Evolutionary conservation across 192 early-diverging fungal genomes (phyloP).

Genomic region (Paraglomus brasilianum): DNA sequence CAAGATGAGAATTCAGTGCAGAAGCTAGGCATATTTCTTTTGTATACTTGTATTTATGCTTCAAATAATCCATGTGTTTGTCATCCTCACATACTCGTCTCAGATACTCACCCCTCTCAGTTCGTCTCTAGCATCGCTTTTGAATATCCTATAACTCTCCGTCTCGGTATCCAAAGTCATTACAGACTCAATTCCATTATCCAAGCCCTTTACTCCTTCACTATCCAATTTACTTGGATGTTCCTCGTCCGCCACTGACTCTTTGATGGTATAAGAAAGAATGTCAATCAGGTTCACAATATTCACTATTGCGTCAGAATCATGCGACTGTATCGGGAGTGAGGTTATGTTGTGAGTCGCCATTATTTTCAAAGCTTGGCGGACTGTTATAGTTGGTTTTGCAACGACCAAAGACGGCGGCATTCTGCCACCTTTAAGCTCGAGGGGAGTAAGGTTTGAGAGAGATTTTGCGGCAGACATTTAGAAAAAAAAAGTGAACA

Average conservation of each 20-base stretch:
- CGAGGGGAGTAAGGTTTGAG: conserved; percentile 27
- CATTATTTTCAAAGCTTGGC: conserved; percentile 48
- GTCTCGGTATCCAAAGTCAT: conserved; percentile 43
- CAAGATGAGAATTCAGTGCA: background rate
- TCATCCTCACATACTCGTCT: background rate
- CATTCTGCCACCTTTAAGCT: conserved; percentile 28
- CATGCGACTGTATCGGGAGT: conserved; percentile 55
- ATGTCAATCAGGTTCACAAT: conserved; percentile 60
- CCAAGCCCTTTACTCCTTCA: conserved; percentile 32
- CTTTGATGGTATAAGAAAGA: conserved; percentile 42
- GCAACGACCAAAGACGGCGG: conserved; percentile 44
- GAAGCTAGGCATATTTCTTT: background rate
- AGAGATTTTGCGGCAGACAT: too few species aligned
- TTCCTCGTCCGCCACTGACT: conserved; percentile 17
- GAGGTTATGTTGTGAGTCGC: conserved; percentile 50
- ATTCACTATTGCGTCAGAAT: conserved; percentile 42
- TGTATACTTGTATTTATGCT: background rate
- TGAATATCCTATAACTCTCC: conserved; percentile 45
- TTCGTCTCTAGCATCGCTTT: conserved; percentile 35
- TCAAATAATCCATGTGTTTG: background rate
- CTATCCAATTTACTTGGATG: conserved; percentile 14
- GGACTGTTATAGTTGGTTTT: conserved; percentile 47
- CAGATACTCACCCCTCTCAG: conserved; percentile 31
- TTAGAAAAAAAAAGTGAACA: too few species aligned
- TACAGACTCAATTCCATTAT: conserved; percentile 43